Conservation (phyloP, 108 stramenopile species). For the Cyclotella cryptica region DNA sequence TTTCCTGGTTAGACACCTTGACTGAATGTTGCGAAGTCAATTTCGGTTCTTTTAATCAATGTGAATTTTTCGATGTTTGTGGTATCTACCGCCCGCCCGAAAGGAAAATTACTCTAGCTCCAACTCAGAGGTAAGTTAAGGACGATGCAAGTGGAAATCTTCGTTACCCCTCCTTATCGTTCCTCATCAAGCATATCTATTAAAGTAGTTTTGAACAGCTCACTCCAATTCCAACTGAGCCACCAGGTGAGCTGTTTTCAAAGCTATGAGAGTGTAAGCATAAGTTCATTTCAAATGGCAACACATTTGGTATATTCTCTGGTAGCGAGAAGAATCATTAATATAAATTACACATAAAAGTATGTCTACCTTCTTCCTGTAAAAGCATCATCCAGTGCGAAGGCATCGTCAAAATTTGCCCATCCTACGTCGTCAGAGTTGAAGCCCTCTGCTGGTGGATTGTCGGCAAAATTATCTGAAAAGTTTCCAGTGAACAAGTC, state of each 20-base stretch:
- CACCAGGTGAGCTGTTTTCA: too few relatives aligned
- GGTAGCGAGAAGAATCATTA: neutral
- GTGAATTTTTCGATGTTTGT: slow-evolving; percentile 2
- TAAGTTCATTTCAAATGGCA: too few relatives aligned
- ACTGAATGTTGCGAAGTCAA: neutral
- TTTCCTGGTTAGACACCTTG: neutral
- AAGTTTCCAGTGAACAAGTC: slow-evolving; percentile 88
- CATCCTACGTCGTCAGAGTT: slow-evolving; percentile 20
- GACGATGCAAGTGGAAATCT: too few relatives aligned
- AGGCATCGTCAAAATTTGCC: slow-evolving; percentile 74
- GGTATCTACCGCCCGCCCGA: neutral
- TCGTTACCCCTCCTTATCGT: too few relatives aligned
- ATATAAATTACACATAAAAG: neutral
- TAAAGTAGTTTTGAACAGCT: too few relatives aligned
- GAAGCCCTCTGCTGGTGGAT: neutral
- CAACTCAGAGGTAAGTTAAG: neutral
- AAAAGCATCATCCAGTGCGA: slow-evolving; percentile 29
- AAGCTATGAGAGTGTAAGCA: too few relatives aligned
- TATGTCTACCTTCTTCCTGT: neutral
- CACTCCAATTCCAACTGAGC: too few relatives aligned
- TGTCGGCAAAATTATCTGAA: slow-evolving; percentile 10
- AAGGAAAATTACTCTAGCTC: neutral
- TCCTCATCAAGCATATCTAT: too few relatives aligned
- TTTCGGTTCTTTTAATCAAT: slow-evolving; percentile 1
- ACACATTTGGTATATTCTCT: too few relatives aligned